These are phyloP conservation scores for Phytopythium oedochilum DNA, from an alignment of 352 stramenopile genomes.

Conservation along the genomic window DNA sequence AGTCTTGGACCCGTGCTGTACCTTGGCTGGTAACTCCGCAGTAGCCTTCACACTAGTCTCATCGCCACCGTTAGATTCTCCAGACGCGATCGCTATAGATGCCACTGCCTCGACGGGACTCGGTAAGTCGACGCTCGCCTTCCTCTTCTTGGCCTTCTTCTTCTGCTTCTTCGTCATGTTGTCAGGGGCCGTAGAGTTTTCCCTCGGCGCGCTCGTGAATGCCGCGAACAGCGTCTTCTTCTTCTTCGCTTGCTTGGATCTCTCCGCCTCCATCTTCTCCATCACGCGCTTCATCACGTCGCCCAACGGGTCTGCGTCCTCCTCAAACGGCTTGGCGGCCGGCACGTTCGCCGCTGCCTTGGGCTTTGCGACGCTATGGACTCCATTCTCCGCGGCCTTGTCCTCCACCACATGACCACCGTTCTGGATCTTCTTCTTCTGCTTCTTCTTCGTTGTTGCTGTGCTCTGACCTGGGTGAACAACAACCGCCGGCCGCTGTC, in stretches of 20 bases:
- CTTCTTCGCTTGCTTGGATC: conserved; percentile 5
- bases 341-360: not conserved
- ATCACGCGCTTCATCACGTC: conserved; percentile 26
- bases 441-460: conserved; percentile 11
- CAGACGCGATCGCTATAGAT: too few relatives aligned
- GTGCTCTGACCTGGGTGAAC: too few relatives aligned
- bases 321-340: conserved; percentile 9
- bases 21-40: too few relatives aligned
- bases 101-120: not conserved
- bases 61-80: too few relatives aligned
- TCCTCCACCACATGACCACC: not conserved
- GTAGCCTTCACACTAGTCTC: too few relatives aligned
- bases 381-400: not conserved
- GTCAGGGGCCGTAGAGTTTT: conserved; percentile 4
- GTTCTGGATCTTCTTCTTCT: not conserved
- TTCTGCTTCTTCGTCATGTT: conserved; percentile 11
- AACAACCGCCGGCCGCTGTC: not conserved
- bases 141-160: conserved; percentile 5
- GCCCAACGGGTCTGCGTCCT: conserved; percentile 25
- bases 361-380: not conserved
- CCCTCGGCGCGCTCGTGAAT: conserved; percentile 6
- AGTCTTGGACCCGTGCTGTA: too few relatives aligned
- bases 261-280: conserved; percentile 19
- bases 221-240: conserved; percentile 1
- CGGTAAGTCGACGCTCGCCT: too few relatives aligned